Evolutionary conservation across 495 filamentous ascomycete species (phyloP).

Genomic region (Neurospora discreta): DNA sequence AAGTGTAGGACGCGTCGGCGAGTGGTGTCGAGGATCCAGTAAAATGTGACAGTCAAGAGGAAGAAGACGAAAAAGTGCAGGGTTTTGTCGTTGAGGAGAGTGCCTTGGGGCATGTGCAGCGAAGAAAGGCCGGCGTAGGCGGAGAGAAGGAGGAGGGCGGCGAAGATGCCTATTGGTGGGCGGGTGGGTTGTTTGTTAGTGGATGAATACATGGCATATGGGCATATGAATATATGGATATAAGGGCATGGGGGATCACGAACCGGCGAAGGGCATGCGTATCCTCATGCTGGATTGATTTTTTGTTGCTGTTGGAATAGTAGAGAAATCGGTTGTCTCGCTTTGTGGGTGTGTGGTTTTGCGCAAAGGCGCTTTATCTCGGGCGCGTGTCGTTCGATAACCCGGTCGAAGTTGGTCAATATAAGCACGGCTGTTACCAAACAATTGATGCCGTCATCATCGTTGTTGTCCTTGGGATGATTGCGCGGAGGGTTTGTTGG

Average conservation of each 20-base stretch:
- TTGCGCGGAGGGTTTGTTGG: background rate
- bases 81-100: constrained; percentile 69
- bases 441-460: background rate
- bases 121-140: constrained; percentile 66
- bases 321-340: background rate
- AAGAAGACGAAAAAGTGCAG: constrained; percentile 88
- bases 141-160: constrained; percentile 61
- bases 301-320: background rate
- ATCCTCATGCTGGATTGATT: constrained; percentile 48
- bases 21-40: constrained; percentile 91
- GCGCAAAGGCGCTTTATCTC: background rate
- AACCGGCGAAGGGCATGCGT: constrained; percentile 64
- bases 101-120: constrained; percentile 38
- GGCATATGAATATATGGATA: background rate
- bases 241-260: constrained; percentile 7
- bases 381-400: background rate
- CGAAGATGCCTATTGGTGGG: constrained; percentile 52
- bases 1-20: constrained; percentile 74
- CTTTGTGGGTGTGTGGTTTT: background rate
- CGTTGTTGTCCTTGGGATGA: background rate
- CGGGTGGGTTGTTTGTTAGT: constrained; percentile 1
- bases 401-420: background rate
- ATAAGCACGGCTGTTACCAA: background rate
- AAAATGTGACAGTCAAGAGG: constrained; percentile 75
- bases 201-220: background rate